These are phyloP conservation scores for Gardenia jasminoides DNA, from an alignment of 257 asterid genomes.

Conservation along the genomic window DNA sequence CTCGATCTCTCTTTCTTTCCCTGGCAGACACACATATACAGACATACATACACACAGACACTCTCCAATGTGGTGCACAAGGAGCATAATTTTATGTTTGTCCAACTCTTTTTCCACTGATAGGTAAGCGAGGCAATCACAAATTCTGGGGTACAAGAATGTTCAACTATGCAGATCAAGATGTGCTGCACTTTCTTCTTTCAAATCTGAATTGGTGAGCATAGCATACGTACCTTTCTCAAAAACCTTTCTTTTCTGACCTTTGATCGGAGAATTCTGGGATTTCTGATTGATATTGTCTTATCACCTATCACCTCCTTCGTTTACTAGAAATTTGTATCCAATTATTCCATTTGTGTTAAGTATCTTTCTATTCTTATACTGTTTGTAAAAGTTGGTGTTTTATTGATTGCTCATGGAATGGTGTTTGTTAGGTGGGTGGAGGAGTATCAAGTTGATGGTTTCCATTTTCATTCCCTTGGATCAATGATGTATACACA, in stretches of 20 bases:
- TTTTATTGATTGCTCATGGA: slow-evolving; percentile 20
- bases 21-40: not conserved
- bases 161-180: slow-evolving; percentile 91
- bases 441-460: slow-evolving; percentile 91
- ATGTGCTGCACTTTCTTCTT: slow-evolving; percentile 94
- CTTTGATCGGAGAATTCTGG: not conserved
- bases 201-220: slow-evolving; percentile 92
- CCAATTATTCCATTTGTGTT: not conserved
- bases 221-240: slow-evolving; percentile 11
- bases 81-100: not conserved
- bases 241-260: not conserved
- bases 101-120: slow-evolving; percentile 19
- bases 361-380: not conserved
- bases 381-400: slow-evolving; percentile 17
- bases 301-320: slow-evolving; percentile 2
- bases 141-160: slow-evolving; percentile 99
- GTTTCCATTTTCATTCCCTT: slow-evolving; percentile 91
- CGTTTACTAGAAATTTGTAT: slow-evolving; percentile 10
- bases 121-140: slow-evolving; percentile 96
- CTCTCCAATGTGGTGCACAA: not conserved
- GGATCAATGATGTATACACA: slow-evolving; percentile 96
- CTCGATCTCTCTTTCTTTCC: not conserved
- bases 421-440: slow-evolving; percentile 76
- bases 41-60: too few relatives aligned
- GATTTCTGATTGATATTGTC: not conserved